Percentiles rank a stretch among this genome's conserved stretches.
phyloP scores from a whole-genome alignment of 2,329 filamentous ascomycete genomes.

The Exophiala sideris region DNA sequence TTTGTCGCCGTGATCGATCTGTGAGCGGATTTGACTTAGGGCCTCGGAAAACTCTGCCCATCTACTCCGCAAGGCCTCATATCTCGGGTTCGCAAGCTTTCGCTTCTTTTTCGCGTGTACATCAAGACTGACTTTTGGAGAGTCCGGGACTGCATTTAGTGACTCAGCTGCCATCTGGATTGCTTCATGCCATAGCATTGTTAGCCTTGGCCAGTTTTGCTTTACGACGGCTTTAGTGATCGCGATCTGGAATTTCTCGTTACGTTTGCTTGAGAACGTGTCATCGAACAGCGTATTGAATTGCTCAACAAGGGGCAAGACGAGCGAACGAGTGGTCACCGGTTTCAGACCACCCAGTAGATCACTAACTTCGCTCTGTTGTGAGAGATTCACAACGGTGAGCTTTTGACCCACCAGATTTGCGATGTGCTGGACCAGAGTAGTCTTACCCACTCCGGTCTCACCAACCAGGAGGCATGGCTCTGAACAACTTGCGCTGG shows the following conservation, averaged over 20 bases:
- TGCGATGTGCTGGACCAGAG: constrained; percentile 88
- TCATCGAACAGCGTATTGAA: constrained; percentile 85
- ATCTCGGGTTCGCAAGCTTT: constrained; percentile 55
- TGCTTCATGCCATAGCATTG: constrained; percentile 83
- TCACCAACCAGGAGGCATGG: constrained; percentile 94
- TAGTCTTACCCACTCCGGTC: constrained; percentile 97
- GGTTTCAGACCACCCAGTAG: constrained; percentile 95
- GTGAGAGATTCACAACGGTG: constrained; percentile 90
- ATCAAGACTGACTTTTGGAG: background rate
- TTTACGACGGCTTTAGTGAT: constrained; percentile 76
- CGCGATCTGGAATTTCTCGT: constrained; percentile 78
- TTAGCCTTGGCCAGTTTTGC: constrained; percentile 81
- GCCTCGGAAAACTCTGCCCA: constrained; percentile 79
- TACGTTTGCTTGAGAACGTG: constrained; percentile 84
- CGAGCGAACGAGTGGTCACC: constrained; percentile 81
- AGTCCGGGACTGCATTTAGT: constrained; percentile 39
- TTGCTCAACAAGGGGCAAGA: constrained; percentile 86
- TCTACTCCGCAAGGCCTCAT: constrained; percentile 58
- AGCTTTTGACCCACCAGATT: constrained; percentile 80
- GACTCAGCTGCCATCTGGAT: constrained; percentile 80
- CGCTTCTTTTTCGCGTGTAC: constrained; percentile 65
- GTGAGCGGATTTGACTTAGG: constrained; percentile 74
- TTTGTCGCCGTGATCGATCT: constrained; percentile 66
- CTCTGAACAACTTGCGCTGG: constrained; percentile 78
- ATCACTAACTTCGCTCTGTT: constrained; percentile 97